phyloP scores from a whole-genome alignment of 306 rosid species.

The Dicorynia guianensis region DNA sequence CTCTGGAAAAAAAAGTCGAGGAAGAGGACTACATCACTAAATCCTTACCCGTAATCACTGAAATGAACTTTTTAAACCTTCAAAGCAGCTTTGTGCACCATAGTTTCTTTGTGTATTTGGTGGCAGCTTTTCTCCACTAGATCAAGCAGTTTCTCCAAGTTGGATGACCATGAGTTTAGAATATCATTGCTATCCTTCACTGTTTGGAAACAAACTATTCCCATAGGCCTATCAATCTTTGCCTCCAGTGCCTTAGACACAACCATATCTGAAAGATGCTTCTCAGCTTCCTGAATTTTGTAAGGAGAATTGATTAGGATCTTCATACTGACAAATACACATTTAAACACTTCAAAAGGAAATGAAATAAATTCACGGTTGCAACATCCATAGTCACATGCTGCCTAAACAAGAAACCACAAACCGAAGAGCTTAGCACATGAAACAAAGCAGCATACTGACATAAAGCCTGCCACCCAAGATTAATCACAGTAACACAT shows the following conservation, averaged over 20 bases:
- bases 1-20: background rate
- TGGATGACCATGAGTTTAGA: conserved; percentile 88
- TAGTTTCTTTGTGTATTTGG: conserved; percentile 95
- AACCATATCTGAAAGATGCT: conserved; percentile 97
- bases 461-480: conserved; percentile 11
- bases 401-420: conserved; percentile 19
- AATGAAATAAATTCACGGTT: conserved; percentile 4
- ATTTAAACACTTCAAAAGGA: background rate
- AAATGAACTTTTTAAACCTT: conserved; percentile 53
- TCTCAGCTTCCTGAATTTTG: conserved; percentile 84
- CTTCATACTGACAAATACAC: background rate
- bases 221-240: conserved; percentile 92
- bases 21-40: background rate
- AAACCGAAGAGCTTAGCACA: conserved; percentile 2
- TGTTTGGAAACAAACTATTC: conserved; percentile 83
- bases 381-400: conserved; percentile 17
- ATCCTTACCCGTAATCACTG: conserved; percentile 35
- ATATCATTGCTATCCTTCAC: conserved; percentile 87
- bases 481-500: background rate
- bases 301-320: conserved; percentile 8
- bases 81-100: conserved; percentile 89
- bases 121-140: conserved; percentile 98
- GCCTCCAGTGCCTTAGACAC: conserved; percentile 94
- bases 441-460: conserved; percentile 25
- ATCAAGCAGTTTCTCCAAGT: conserved; percentile 95